A percentile compares a stretch with the other conserved stretches of the same genome.
Evolutionary conservation across 208 protist genomes (phyloP).

Genomic region (Chromosphaera perkinsii): DNA sequence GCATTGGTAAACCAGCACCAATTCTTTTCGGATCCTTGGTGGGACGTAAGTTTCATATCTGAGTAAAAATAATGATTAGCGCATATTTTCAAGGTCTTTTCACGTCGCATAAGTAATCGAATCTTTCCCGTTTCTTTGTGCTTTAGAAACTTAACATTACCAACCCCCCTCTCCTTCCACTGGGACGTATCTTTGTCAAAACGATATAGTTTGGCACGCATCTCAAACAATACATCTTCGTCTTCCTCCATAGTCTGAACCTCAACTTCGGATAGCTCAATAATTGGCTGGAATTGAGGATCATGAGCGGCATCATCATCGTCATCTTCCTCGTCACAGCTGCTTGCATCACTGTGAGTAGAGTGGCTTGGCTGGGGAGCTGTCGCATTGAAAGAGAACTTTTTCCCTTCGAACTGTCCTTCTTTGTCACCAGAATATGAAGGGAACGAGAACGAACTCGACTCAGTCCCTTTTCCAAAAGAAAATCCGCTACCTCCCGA

Average conservation of each 20-base stretch:
- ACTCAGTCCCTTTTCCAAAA: no score
- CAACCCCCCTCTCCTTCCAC: constrained; percentile 76
- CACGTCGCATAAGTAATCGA: constrained; percentile 72
- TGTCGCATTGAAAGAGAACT: not conserved
- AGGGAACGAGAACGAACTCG: no score
- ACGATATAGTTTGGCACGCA: constrained; percentile 67
- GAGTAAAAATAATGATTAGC: constrained; percentile 59
- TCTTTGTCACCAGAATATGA: no score
- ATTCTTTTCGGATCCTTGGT: not conserved
- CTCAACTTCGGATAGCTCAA: constrained; percentile 45
- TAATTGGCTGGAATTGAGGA: constrained; percentile 18
- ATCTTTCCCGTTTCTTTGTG: constrained; percentile 61
- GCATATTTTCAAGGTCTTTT: constrained; percentile 78
- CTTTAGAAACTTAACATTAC: constrained; percentile 68
- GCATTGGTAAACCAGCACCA: not conserved
- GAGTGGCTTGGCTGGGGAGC: not conserved
- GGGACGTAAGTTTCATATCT: no score
- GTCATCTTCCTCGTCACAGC: no score
- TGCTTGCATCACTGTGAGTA: constrained; percentile 1
- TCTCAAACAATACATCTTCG: constrained; percentile 32
- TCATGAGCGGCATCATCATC: not conserved
- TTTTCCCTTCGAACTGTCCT: no score
- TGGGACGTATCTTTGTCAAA: constrained; percentile 52
- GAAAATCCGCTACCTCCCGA: no score
- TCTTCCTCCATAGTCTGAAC: constrained; percentile 55